A percentile compares a stretch with the other conserved stretches of the same genome.
Evolutionary conservation across 2,329 filamentous ascomycete species (phyloP).

Genomic region (Cercospora sp.): DNA sequence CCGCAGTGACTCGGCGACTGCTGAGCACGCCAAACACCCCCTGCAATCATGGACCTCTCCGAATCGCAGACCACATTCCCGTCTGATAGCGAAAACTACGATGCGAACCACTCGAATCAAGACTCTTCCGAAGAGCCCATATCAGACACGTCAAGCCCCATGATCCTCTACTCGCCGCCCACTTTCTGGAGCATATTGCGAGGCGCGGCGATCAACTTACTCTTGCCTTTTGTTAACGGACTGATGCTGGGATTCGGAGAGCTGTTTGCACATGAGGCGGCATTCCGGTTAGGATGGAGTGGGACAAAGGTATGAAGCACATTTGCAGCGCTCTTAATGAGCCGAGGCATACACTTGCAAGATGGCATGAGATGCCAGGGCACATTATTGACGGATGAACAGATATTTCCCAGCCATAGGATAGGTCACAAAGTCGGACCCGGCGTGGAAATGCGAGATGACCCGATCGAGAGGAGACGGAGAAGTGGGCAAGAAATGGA

Average conservation of each 20-base stretch:
- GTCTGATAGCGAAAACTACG: constrained; percentile 83
- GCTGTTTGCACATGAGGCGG: constrained; percentile 92
- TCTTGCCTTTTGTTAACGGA: constrained; percentile 94
- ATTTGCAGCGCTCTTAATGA: neutral
- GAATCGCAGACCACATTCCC: constrained; percentile 75
- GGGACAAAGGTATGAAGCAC: constrained; percentile 74
- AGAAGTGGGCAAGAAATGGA: constrained; percentile 58
- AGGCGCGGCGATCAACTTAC: constrained; percentile 90
- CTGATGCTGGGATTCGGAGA: constrained; percentile 98
- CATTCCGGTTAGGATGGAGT: constrained; percentile 89
- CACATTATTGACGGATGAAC: neutral
- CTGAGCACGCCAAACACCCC: constrained; percentile 42
- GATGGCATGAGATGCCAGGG: constrained; percentile 6
- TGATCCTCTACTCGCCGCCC: constrained; percentile 86
- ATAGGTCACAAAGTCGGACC: constrained; percentile 69
- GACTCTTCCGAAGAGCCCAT: constrained; percentile 61
- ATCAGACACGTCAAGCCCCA: constrained; percentile 62
- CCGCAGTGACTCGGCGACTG: neutral
- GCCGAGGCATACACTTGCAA: neutral
- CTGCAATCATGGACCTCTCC: constrained; percentile 49
- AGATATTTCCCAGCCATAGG: constrained; percentile 63
- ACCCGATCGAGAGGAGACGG: constrained; percentile 58
- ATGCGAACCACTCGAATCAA: constrained; percentile 49
- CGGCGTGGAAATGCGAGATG: constrained; percentile 76
- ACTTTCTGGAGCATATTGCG: constrained; percentile 82